Evolutionary conservation across 305 asterid genomes (phyloP).

Genomic region (Coffea humblotiana): DNA sequence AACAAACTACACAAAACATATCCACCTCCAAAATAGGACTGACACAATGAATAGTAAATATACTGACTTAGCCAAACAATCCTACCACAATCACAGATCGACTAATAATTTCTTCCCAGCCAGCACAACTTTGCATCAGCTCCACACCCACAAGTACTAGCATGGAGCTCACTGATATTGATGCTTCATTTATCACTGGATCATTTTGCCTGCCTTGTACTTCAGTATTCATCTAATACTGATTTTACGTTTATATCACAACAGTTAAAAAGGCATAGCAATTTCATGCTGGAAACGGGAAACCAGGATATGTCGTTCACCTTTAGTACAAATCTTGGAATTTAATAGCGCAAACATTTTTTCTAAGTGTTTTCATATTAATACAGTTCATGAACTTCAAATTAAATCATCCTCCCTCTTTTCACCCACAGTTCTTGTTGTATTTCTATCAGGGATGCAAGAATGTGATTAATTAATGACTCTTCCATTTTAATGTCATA

Average conservation of each 20-base stretch:
- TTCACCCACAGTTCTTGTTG: neutral
- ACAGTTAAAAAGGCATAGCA: no score
- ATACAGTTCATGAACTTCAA: neutral
- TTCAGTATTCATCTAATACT: neutral
- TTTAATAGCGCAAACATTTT: neutral
- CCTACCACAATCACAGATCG: neutral
- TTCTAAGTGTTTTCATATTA: neutral
- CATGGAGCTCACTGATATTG: neutral
- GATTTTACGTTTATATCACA: no score
- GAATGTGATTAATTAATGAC: no score
- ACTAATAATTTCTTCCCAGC: neutral
- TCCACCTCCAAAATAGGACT: neutral
- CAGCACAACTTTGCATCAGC: neutral
- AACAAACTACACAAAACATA: neutral
- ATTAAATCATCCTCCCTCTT: neutral
- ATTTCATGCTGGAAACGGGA: neutral
- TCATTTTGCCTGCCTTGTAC: neutral
- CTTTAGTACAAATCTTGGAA: neutral
- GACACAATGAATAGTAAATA: neutral
- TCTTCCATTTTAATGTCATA: neutral
- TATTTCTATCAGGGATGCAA: neutral
- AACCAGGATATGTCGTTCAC: neutral
- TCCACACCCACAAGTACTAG: neutral
- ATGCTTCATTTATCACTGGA: neutral
- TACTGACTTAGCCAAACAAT: neutral